Evolutionary conservation across 352 stramenopile species (phyloP).

Genomic region (Salisapilia sapeloensis): DNA sequence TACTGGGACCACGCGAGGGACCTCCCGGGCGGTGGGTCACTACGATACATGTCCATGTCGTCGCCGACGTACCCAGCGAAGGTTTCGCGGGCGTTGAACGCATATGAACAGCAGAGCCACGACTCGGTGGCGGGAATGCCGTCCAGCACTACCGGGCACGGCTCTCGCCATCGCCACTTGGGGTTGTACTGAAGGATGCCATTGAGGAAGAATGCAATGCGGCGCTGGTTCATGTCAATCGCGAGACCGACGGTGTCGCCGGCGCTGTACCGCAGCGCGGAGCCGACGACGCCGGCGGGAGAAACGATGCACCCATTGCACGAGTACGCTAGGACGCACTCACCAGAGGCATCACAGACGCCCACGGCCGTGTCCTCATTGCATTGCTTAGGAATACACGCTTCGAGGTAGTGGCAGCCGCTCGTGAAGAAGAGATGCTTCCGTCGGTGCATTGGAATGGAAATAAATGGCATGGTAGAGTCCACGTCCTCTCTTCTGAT

Average conservation of each 20-base stretch:
- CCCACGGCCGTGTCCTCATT: constrained; percentile 8
- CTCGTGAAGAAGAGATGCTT: constrained; percentile 38
- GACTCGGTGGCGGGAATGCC: too few species aligned
- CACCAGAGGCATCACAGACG: constrained; percentile 2
- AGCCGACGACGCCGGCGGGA: constrained; percentile 13
- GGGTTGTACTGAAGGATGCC: too few species aligned
- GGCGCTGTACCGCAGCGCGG: constrained; percentile 9
- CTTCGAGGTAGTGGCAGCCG: constrained; percentile 26
- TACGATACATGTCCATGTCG: too few species aligned
- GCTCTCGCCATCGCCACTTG: too few species aligned
- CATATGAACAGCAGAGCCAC: too few species aligned
- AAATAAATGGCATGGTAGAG: too few species aligned
- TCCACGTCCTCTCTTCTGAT: too few species aligned
- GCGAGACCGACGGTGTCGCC: constrained; percentile 24
- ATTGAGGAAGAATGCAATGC: constrained; percentile 27
- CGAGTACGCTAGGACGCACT: constrained; percentile 15
- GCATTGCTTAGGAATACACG: constrained; percentile 4
- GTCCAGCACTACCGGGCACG: too few species aligned
- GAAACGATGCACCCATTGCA: constrained; percentile 14
- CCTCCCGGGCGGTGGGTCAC: too few species aligned
- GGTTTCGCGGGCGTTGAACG: constrained; percentile 2
- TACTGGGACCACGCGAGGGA: too few species aligned
- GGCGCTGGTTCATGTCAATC: constrained; percentile 22
- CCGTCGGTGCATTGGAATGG: too few species aligned
- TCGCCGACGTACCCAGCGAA: too few species aligned